Evolutionary conservation across 257 asterid species (phyloP).

Genomic region (Solanum corneliomulleri): DNA sequence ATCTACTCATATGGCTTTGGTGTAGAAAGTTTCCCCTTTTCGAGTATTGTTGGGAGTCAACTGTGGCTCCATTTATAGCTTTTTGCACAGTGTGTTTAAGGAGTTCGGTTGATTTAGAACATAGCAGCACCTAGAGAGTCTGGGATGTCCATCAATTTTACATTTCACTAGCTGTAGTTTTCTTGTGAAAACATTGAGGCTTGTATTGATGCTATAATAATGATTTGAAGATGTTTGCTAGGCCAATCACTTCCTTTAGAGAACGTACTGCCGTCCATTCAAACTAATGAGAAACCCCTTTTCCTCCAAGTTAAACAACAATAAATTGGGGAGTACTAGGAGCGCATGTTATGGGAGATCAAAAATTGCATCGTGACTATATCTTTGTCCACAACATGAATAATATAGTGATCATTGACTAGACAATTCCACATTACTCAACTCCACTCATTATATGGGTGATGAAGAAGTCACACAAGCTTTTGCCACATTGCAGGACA

Average conservation of each 20-base stretch:
- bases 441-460: not conserved
- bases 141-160: not conserved
- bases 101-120: not conserved
- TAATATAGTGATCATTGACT: not conserved
- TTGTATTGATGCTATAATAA: not conserved
- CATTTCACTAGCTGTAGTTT: not conserved
- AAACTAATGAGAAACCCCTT: not conserved
- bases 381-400: not conserved
- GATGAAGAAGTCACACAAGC: not conserved
- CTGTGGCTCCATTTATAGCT: not conserved
- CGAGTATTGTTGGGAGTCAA: not conserved
- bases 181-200: not conserved
- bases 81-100: not conserved
- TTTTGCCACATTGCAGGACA: constrained; percentile 27
- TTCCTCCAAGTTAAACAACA: not conserved
- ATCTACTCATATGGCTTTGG: not conserved
- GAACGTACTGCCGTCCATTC: not conserved
- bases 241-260: not conserved
- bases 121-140: not conserved
- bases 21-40: not conserved
- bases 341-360: not conserved
- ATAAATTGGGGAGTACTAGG: not conserved
- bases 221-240: not conserved
- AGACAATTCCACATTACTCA: not conserved
- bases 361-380: not conserved